A percentile compares a stretch with the other conserved stretches of the same genome.
Conservation (phyloP, 371 early-diverging fungal genomes). For the Rhizopus stolonifer region DNA sequence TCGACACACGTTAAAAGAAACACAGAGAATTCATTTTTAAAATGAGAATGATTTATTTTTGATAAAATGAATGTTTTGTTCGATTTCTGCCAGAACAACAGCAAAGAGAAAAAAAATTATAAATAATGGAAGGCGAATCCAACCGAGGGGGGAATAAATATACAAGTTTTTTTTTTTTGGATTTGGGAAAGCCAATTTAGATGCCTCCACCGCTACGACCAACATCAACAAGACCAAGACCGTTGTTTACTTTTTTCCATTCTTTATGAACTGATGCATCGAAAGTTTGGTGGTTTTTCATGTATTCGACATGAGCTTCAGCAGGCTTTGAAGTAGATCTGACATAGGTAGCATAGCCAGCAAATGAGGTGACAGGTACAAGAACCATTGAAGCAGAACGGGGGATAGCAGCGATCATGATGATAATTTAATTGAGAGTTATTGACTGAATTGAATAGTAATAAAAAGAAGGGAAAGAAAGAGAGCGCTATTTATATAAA, state of each 20-base stretch:
- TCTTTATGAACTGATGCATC: slow-evolving; percentile 3
- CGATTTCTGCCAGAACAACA: too few relatives aligned
- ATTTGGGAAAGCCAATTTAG: slow-evolving; percentile 19
- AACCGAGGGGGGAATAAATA: too few relatives aligned
- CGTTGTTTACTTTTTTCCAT: slow-evolving; percentile 48
- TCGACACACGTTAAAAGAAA: too few relatives aligned
- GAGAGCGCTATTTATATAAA: neutral
- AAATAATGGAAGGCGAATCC: too few relatives aligned
- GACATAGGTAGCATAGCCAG: slow-evolving; percentile 46
- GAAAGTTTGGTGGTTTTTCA: slow-evolving; percentile 24
- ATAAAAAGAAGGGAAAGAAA: neutral
- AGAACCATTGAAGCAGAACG: slow-evolving; percentile 40
- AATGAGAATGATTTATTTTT: too few relatives aligned
- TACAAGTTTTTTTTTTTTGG: neutral
- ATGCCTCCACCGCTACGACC: slow-evolving; percentile 50
- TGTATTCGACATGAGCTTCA: slow-evolving; percentile 36
- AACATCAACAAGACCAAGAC: slow-evolving; percentile 46
- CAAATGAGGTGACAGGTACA: slow-evolving; percentile 39
- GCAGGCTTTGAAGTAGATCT: slow-evolving; percentile 38
- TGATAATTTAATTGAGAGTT: slow-evolving; percentile 2
- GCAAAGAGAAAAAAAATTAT: too few relatives aligned
- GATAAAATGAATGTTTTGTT: too few relatives aligned
- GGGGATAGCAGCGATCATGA: slow-evolving; percentile 28
- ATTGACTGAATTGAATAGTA: neutral
- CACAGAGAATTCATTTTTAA: too few relatives aligned